phyloP scores from a whole-genome alignment of 345 rosid genomes.

The Lepidium africanum region DNA sequence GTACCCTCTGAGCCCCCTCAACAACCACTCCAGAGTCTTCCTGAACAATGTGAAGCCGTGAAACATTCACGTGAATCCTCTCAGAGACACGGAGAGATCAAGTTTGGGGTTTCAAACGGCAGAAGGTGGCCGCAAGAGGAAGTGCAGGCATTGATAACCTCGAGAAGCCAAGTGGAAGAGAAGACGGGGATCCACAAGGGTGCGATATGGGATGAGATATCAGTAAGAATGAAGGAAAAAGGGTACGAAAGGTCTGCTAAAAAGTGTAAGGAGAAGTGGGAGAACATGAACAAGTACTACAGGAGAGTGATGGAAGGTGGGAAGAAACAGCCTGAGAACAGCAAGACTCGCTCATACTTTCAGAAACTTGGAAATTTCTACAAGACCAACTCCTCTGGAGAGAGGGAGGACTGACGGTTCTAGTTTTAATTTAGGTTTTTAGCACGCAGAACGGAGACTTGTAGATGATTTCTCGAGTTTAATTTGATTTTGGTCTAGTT shows the following conservation, averaged over 20 bases:
- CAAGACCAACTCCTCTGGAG: conserved; percentile 29
- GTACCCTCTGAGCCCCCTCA: background rate
- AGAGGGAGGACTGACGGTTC: conserved; percentile 7
- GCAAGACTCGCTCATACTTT: conserved; percentile 45
- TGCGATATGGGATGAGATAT: conserved; percentile 63
- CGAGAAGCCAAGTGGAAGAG: conserved; percentile 42
- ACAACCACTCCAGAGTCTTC: conserved; percentile 5
- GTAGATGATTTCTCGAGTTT: conserved; percentile 19
- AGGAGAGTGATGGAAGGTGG: conserved; percentile 38
- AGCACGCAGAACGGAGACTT: conserved; percentile 1
- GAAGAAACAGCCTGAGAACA: conserved; percentile 38
- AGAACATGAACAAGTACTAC: conserved; percentile 71
- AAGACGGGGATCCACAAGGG: conserved; percentile 34
- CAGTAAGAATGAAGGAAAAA: conserved; percentile 43
- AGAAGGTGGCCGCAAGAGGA: conserved; percentile 75
- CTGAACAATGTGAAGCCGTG: conserved; percentile 21
- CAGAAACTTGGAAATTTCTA: conserved; percentile 40
- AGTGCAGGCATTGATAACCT: conserved; percentile 56
- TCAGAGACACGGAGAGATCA: conserved; percentile 9
- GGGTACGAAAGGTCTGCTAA: conserved; percentile 54
- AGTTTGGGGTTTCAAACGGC: conserved; percentile 18
- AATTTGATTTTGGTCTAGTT: conserved; percentile 10
- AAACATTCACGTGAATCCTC: background rate
- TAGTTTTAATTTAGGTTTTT: background rate
- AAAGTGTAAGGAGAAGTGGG: conserved; percentile 88